phyloP scores from a whole-genome alignment of 2,329 filamentous ascomycete genomes.

The Tolypocladium pustulatum region DNA sequence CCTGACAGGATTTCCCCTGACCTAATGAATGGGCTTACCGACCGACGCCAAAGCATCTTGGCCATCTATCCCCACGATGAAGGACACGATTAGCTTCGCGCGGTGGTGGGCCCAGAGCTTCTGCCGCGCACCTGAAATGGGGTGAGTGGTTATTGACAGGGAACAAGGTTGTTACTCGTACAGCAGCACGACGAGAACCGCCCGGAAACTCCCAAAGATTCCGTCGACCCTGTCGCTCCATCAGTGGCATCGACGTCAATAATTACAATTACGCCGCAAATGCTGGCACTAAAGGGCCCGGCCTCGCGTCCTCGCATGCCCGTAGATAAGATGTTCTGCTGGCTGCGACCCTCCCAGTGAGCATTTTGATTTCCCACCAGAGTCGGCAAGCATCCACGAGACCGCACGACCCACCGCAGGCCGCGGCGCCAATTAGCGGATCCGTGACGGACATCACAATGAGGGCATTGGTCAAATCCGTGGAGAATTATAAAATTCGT shows the following conservation, averaged over 20 bases:
- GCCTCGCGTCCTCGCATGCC: too few relatives aligned
- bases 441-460: neutral
- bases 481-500: neutral
- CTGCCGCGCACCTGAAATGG: neutral
- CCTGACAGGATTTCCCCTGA: neutral
- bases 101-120: neutral
- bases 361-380: neutral
- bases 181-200: neutral
- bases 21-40: neutral
- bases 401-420: neutral
- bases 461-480: neutral
- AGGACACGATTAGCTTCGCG: constrained; percentile 1
- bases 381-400: neutral
- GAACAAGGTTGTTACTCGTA: neutral
- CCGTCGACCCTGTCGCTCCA: neutral
- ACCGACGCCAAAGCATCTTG: neutral
- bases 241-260: neutral
- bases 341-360: neutral
- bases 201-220: neutral
- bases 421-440: neutral
- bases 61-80: constrained; percentile 1
- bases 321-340: neutral
- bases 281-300: neutral
- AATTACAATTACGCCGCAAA: neutral
- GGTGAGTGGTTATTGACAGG: neutral